Evolutionary conservation across 805 yeast species (phyloP), one percentile per base, ranked within the genome.

Genomic region (Nakazawaea ernobii): DNA sequence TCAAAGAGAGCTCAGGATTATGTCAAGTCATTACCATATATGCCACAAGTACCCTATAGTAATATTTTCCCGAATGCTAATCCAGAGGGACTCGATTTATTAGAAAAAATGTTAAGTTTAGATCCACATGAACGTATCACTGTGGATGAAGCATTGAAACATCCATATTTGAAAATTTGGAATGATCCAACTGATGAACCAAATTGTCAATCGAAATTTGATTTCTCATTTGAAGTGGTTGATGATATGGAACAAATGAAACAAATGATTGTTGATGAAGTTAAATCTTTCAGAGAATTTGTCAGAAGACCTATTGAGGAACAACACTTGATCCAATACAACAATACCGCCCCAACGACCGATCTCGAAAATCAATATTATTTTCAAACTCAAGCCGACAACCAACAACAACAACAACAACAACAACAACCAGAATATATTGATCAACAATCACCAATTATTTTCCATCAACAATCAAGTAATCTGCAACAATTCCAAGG

Each of bases 151-250:
- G 97, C 98, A 0, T 70, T 94, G 43, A 75, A 73, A 51, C 99
- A 94, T 66, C 96, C 97, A 8, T 94, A 92, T 62, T 67, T 94
- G 47, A 74, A 82, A 41, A 77, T 86, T 30, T 94, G 97, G 91
- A 97, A 89, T 61, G 96, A 90, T 64, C 94, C 96, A 6, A 76
- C 78, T 29, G 98, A 94, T 61, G 98, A 94, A 66, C 91, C 91
- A 7, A 82, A 75, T 42, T 89, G 97, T 62, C 78, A 80, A 40
- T 73, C 78, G 1, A 85, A 86, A 56, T 91, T 91, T 62, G 96
- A 91, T 59, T 91, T 91, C 62, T 73, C 86, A 6, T 91, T 91
- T 63, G 97, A 91, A 69, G 83, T 77, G 13, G 84, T 84, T 14
- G 88, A 87, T 54, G 96, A 89, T 53, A 73, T 88, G 60, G 84